phyloP scores from a whole-genome alignment of 768 basidiomycete genomes.

The Pleurotus ostreatus region DNA sequence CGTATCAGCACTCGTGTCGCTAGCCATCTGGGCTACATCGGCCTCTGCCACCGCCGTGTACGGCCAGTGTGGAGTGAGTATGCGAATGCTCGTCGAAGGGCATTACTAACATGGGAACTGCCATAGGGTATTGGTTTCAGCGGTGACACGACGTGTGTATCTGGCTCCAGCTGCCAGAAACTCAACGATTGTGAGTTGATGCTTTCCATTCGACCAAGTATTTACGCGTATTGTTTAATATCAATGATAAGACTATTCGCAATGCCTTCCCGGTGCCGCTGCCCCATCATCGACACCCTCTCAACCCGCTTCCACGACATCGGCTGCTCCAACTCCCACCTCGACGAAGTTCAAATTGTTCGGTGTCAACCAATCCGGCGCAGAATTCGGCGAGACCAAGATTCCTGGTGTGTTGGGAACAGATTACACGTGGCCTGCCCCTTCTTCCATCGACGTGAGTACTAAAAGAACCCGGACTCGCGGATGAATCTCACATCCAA shows the following conservation, averaged over 20 bases:
- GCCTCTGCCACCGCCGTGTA: slow-evolving; percentile 35
- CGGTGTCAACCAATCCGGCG: slow-evolving; percentile 60
- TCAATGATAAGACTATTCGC: slow-evolving; percentile 36
- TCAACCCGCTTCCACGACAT: slow-evolving; percentile 22
- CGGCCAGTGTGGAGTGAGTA: slow-evolving; percentile 49
- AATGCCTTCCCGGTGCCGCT: slow-evolving; percentile 36
- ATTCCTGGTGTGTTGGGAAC: slow-evolving; percentile 41
- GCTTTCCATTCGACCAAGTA: too few relatives aligned
- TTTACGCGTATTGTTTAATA: not conserved
- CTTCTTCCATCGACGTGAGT: slow-evolving; percentile 33
- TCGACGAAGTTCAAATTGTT: slow-evolving; percentile 58
- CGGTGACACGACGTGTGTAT: slow-evolving; percentile 42
- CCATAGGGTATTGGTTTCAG: slow-evolving; percentile 35
- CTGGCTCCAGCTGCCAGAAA: slow-evolving; percentile 36
- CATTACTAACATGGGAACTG: slow-evolving; percentile 7
- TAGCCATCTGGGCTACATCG: slow-evolving; percentile 27
- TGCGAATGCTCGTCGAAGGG: not conserved
- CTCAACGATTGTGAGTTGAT: slow-evolving; percentile 36
- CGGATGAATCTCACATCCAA: slow-evolving; percentile 10
- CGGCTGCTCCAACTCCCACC: slow-evolving; percentile 22
- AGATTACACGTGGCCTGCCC: slow-evolving; percentile 49
- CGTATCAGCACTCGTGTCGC: slow-evolving; percentile 25
- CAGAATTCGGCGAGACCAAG: slow-evolving; percentile 50
- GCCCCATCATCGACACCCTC: slow-evolving; percentile 23
- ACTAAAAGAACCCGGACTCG: not conserved